Evolutionary conservation across 306 rosid genomes (phyloP).

Genomic region (Sesbania bispinosa): DNA sequence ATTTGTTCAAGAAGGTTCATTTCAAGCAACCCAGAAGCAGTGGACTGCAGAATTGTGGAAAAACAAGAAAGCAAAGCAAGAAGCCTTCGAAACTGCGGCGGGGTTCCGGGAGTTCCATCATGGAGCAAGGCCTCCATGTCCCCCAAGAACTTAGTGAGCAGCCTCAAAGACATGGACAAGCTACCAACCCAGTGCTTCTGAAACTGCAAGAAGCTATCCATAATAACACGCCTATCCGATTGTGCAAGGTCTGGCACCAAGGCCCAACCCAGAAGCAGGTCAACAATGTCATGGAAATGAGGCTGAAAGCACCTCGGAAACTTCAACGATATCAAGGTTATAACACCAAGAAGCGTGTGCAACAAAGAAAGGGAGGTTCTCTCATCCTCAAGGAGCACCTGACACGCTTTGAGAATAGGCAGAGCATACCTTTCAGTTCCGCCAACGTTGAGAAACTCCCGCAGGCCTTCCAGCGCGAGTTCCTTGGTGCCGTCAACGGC

Average conservation of each 20-base stretch:
- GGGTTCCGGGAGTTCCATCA: constrained; percentile 80
- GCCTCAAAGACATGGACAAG: constrained; percentile 66
- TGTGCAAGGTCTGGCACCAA: constrained; percentile 74
- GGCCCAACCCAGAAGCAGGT: constrained; percentile 85
- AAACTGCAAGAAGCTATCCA: constrained; percentile 87
- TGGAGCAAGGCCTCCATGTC: constrained; percentile 96
- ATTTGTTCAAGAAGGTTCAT: constrained; percentile 83
- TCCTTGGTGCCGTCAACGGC: constrained; percentile 59
- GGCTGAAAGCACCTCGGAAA: constrained; percentile 79
- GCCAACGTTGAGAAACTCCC: constrained; percentile 79
- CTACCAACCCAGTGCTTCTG: constrained; percentile 96
- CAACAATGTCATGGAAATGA: constrained; percentile 79
- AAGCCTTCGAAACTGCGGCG: constrained; percentile 71
- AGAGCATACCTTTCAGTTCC: constrained; percentile 76
- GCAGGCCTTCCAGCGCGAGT: constrained; percentile 71
- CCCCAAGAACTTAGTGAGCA: constrained; percentile 82
- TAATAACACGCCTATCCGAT: constrained; percentile 61
- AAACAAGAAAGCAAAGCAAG: constrained; percentile 78
- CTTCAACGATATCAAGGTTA: constrained; percentile 72
- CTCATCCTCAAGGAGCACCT: constrained; percentile 87
- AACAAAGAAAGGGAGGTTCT: constrained; percentile 76
- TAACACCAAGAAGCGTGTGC: constrained; percentile 62
- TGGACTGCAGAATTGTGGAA: constrained; percentile 75
- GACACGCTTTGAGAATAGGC: constrained; percentile 86
- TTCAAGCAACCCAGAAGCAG: constrained; percentile 91